Conservation (phyloP, 768 basidiomycete genomes). For the Tephrocybe sp. region DNA sequence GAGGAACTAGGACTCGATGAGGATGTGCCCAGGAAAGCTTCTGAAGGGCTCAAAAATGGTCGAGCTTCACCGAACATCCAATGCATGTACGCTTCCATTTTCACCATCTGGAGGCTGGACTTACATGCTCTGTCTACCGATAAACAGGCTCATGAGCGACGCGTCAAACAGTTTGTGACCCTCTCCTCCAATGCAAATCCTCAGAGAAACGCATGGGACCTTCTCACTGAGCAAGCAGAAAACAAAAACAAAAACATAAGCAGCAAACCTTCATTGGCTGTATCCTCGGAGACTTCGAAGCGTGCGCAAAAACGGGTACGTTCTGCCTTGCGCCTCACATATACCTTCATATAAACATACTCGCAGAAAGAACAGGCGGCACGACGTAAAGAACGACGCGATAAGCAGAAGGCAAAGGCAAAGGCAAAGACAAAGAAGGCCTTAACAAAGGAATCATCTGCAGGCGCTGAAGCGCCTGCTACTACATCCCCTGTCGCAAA, state of each 20-base stretch:
- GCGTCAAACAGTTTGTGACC: conserved; percentile 49
- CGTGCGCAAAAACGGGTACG: conserved; percentile 64
- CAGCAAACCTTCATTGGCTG: conserved; percentile 21
- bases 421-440: conserved; percentile 32
- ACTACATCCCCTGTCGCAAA: not conserved
- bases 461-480: not conserved
- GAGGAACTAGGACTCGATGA: conserved; percentile 59
- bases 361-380: conserved; percentile 47
- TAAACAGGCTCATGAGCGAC: conserved; percentile 67
- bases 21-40: conserved; percentile 70
- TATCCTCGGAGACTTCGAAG: conserved; percentile 43
- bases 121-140: conserved; percentile 11
- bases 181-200: conserved; percentile 40
- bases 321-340: not conserved
- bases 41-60: conserved; percentile 62
- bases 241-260: conserved; percentile 26
- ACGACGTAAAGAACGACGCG: conserved; percentile 46
- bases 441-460: not conserved
- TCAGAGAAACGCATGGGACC: conserved; percentile 47
- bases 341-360: not conserved
- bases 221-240: conserved; percentile 30
- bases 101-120: conserved; percentile 6
- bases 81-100: conserved; percentile 48
- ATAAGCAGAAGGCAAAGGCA: conserved; percentile 45
- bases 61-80: conserved; percentile 57